Conservation (phyloP, 2,329 filamentous ascomycete species). For the Xylaria sp. region DNA sequence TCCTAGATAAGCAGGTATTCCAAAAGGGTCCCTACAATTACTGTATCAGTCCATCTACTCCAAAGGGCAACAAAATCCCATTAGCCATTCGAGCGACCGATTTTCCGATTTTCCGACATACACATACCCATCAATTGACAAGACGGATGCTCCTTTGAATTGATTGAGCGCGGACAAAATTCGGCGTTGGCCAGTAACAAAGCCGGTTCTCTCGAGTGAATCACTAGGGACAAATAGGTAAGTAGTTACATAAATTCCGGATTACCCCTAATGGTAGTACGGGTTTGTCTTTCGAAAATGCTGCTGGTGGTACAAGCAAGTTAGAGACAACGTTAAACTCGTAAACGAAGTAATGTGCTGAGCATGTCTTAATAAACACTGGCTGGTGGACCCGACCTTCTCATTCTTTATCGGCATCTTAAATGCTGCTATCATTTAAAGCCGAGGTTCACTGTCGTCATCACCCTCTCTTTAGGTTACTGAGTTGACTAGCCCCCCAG, state of each 20-base stretch:
- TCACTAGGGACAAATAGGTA: constrained; percentile 16
- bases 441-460: constrained; percentile 32
- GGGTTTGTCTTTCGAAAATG: neutral
- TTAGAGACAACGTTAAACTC: neutral
- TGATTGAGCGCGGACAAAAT: constrained; percentile 13
- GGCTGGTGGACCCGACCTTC: constrained; percentile 20
- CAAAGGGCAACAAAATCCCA: neutral
- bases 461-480: neutral
- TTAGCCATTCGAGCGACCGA: too few relatives aligned
- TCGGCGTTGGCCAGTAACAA: constrained; percentile 9
- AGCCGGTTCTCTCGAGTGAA: neutral
- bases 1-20: constrained; percentile 4
- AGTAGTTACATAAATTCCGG: neutral
- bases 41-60: constrained; percentile 9
- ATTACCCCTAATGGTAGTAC: constrained; percentile 9
- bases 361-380: constrained; percentile 25
- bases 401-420: constrained; percentile 17
- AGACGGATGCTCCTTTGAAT: neutral
- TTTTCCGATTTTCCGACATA: neutral
- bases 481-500: neutral
- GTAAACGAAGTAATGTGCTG: neutral
- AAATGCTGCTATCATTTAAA: neutral
- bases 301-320: neutral
- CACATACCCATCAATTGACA: neutral
- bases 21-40: constrained; percentile 21